These are phyloP conservation scores for Dothideomycetes sp. DNA, from an alignment of 2,329 filamentous ascomycete species.

Conservation along the genomic window DNA sequence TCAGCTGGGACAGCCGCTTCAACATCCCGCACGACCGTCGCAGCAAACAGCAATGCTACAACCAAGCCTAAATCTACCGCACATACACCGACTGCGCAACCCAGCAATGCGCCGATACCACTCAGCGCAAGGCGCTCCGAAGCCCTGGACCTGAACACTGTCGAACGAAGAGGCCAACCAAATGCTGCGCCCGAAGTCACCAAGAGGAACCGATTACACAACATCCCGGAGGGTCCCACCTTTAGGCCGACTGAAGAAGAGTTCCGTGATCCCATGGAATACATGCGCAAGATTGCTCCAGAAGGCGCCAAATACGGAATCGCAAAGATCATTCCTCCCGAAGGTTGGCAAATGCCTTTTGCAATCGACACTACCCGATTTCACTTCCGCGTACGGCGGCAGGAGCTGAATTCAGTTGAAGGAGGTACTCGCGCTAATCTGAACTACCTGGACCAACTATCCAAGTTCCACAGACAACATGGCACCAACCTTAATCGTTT, in stretches of 20 bases:
- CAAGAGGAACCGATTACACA: slow-evolving; percentile 74
- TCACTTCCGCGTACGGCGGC: slow-evolving; percentile 90
- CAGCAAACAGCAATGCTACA: slow-evolving; percentile 5
- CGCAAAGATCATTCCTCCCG: slow-evolving; percentile 90
- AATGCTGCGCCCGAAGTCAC: slow-evolving; percentile 63
- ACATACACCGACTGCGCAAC: slow-evolving; percentile 17
- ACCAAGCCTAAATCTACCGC: slow-evolving; percentile 7
- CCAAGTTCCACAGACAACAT: slow-evolving; percentile 95
- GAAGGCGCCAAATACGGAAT: slow-evolving; percentile 84
- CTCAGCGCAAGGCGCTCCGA: slow-evolving; percentile 56
- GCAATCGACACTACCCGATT: slow-evolving; percentile 97
- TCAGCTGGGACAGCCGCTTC: slow-evolving; percentile 14
- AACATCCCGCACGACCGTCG: slow-evolving; percentile 4
- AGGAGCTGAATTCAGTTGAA: slow-evolving; percentile 96
- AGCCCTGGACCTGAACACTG: slow-evolving; percentile 75
- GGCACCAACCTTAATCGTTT: slow-evolving; percentile 89
- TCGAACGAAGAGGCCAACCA: slow-evolving; percentile 81
- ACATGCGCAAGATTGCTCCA: slow-evolving; percentile 82
- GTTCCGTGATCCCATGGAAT: slow-evolving; percentile 88
- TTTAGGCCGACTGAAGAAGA: slow-evolving; percentile 87
- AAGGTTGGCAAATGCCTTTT: slow-evolving; percentile 88
- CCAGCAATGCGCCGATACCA: slow-evolving; percentile 39
- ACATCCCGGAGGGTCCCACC: slow-evolving; percentile 79
- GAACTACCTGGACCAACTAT: slow-evolving; percentile 88
- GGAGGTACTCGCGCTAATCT: slow-evolving; percentile 93